A percentile compares a stretch with the other conserved stretches of the same genome.
Evolutionary conservation across 164 flowering plant genomes (phyloP).

Genomic region (Macadamia integrifolia): DNA sequence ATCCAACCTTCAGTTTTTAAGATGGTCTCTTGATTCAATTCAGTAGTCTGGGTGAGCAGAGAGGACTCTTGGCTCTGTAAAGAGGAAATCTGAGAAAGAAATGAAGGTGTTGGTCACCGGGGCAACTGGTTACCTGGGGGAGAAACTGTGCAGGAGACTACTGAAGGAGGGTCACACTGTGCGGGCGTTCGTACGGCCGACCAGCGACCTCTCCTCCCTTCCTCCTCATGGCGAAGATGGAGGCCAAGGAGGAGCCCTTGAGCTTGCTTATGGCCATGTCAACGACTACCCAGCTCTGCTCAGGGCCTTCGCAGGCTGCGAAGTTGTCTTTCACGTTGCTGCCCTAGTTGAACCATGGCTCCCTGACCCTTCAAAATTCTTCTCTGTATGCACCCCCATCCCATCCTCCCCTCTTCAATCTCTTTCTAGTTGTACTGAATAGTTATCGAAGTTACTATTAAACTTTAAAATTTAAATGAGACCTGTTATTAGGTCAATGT

Average conservation of each 20-base stretch:
- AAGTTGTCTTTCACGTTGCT: conserved; percentile 75
- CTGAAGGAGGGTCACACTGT: conserved; percentile 56
- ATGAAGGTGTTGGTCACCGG: conserved; percentile 78
- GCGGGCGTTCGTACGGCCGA: conserved; percentile 70
- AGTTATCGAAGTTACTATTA: too few species aligned
- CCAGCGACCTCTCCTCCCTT: conserved; percentile 65
- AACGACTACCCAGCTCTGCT: conserved; percentile 68
- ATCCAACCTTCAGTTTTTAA: too few species aligned
- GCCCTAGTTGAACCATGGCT: conserved; percentile 95
- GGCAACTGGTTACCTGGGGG: conserved; percentile 84
- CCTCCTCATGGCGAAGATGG: conserved; percentile 23
- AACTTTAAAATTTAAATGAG: too few species aligned
- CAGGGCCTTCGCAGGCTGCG: conserved; percentile 61
- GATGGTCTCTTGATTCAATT: too few species aligned
- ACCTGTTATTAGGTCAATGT: conserved; percentile 60
- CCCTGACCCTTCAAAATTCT: conserved; percentile 69
- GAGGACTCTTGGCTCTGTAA: not conserved
- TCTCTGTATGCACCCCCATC: conserved; percentile 38
- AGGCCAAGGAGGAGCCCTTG: conserved; percentile 22
- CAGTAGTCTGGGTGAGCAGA: too few species aligned
- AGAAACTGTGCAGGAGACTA: conserved; percentile 59
- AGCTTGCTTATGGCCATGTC: conserved; percentile 75
- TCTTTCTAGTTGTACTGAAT: not conserved
- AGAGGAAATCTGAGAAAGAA: not conserved
- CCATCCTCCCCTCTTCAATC: not conserved